Evolutionary conservation across 495 filamentous ascomycete species (phyloP).

Genomic region (Evernia prunastri): DNA sequence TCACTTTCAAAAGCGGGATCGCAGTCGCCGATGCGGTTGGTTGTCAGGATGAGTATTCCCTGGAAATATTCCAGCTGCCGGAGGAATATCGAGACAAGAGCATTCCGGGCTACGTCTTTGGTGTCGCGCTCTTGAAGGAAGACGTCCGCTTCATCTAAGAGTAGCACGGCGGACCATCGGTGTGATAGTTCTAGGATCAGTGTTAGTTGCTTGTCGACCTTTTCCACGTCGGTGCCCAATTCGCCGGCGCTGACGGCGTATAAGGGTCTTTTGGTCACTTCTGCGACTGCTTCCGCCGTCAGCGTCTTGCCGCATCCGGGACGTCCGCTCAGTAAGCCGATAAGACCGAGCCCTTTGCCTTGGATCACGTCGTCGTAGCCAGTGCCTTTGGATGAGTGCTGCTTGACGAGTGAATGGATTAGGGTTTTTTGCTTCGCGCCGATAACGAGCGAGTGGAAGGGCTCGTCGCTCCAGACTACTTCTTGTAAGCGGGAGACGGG

Average conservation of each 20-base stretch:
- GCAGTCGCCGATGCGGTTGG: conserved; percentile 44
- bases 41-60: conserved; percentile 54
- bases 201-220: conserved; percentile 22
- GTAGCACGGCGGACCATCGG: conserved; percentile 36
- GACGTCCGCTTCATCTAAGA: conserved; percentile 45
- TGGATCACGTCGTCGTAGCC: conserved; percentile 25
- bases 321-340: conserved; percentile 21
- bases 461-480: conserved; percentile 15
- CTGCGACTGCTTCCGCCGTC: conserved; percentile 25
- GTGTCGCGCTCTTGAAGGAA: conserved; percentile 38
- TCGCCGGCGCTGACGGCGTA: conserved; percentile 28
- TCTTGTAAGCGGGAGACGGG: conserved; percentile 16
- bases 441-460: conserved; percentile 20
- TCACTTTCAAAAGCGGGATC: conserved; percentile 46
- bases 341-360: conserved; percentile 28
- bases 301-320: conserved; percentile 31
- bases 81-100: conserved; percentile 47
- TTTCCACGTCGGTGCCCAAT: conserved; percentile 21
- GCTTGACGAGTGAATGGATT: conserved; percentile 38
- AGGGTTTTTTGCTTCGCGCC: conserved; percentile 26
- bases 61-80: conserved; percentile 50
- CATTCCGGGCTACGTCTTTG: conserved; percentile 37
- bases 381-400: conserved; percentile 8
- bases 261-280: conserved; percentile 24
- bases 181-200: conserved; percentile 23